Base-by-base conservation (phyloP, 352 stramenopile genomes). In the Phytopythium chamaehyphon region DNA sequence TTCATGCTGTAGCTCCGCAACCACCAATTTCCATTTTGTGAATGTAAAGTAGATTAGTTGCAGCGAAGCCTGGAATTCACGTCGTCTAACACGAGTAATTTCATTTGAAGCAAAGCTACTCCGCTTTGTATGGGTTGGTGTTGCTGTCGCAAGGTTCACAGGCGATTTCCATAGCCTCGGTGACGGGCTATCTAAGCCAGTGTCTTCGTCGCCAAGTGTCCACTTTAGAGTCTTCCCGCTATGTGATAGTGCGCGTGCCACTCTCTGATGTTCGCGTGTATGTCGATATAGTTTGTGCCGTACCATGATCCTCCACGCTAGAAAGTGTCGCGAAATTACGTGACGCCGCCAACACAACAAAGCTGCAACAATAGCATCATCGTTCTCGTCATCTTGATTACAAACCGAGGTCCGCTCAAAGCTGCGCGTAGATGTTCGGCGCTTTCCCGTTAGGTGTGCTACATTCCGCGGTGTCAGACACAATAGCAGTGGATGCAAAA, bases 331-430 rank as follows among this genome's bases (percentile, higher is more conserved):
- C 50, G 66, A 56, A n/a, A 76, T 51, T 31, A 69, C 54, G 31
- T 76, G 74, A 18, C 54, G 60, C 24, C 68, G 64, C 71, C 71
- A 82, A 47, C 65, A 76, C 49, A 73, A 70, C 28, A 82, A 58
- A 8, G 71, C 71, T 39, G 66, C 61, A 16, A 81, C 62, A 21
- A 74, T 48, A n/a, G 70, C 59, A 43, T 74, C 62, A 22, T 82
- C 57, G 2, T 73, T 55, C 6, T 76, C 65, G 12, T 74, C 66
- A 6, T 38, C 26, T 40, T 28, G 26, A 33, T 33, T 33, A 33
- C 28, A 33, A 33, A 33, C 9, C n/a, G n/a, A n/a, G n/a, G n/a
- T n/a, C n/a, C n/a, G n/a, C n/a, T n/a, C n/a, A n/a, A n/a, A n/a
- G n/a, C n/a, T n/a, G n/a, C n/a, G n/a, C n/a, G n/a, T n/a, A n/a